Conservation (phyloP, 768 basidiomycete genomes). For the Trametes cubensis region DNA sequence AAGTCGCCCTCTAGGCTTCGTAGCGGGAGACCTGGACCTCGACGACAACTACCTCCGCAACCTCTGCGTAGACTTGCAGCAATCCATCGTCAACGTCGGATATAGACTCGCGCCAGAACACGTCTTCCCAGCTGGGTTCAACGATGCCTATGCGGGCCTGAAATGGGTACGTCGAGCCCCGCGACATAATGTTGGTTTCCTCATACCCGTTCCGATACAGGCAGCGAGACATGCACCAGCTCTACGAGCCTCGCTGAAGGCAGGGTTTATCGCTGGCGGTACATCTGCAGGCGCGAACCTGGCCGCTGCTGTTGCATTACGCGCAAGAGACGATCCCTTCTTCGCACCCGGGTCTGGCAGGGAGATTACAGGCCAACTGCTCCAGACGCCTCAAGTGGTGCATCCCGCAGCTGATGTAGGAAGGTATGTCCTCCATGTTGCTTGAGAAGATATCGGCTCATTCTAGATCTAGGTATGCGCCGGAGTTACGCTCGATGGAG, state of each 20-base stretch:
- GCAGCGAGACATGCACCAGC: conserved; percentile 1
- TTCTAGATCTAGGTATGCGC: neutral
- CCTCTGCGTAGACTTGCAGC: conserved; percentile 16
- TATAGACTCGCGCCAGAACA: conserved; percentile 27
- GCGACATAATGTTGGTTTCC: neutral
- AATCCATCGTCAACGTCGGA: neutral
- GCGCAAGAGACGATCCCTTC: conserved; percentile 28
- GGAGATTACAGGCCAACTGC: conserved; percentile 31
- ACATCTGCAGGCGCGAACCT: conserved; percentile 29
- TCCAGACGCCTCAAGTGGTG: conserved; percentile 28
- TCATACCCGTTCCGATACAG: neutral
- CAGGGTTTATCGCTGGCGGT: conserved; percentile 31
- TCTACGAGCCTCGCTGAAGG: conserved; percentile 16
- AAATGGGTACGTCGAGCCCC: conserved; percentile 24
- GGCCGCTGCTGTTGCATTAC: conserved; percentile 27
- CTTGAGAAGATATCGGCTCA: neutral
- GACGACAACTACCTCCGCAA: conserved; percentile 24
- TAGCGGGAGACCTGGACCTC: conserved; percentile 22
- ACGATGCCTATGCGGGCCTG: conserved; percentile 28
- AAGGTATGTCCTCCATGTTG: conserved; percentile 15
- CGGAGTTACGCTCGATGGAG: conserved; percentile 6
- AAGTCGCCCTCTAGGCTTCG: neutral
- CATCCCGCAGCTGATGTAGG: conserved; percentile 26
- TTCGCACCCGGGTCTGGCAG: conserved; percentile 13
- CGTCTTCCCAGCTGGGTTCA: conserved; percentile 23